Base-by-base conservation (phyloP, 306 rosid species). In the Cicer judaicum region DNA sequence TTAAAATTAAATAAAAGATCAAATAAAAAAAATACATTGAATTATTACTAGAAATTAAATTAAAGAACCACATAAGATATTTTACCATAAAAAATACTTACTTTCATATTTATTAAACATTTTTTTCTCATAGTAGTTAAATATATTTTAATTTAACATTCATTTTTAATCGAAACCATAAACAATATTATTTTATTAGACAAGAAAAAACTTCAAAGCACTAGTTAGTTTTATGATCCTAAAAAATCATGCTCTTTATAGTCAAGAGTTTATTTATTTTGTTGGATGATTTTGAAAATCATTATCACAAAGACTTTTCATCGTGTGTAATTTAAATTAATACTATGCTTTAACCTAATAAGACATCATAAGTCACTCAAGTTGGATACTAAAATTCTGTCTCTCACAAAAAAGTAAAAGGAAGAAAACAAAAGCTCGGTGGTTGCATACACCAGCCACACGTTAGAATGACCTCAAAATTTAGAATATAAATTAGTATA, bases 381-480 rank as follows among this genome's bases (percentile, higher is more conserved):
- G 59, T 48, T 75, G 63, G 34, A 48, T 53, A 34, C 14, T 60
- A 53, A 70, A 69, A 19, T 62, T 80, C 2, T 80, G 18, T 70
- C 64, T 75, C 84, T 68, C 73, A 52, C 73, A 49, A 7, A 19
- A 76, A 52, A 12, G 68, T 42, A 70, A 52, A 68, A 8, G 36
- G 12, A 4, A 7, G 2, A 52, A 54, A 64, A 39, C 48, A 67
- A 8, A 46, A 24, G 5, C 10, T 74, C 7, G 74, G 80, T 79
- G 80, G 42, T 16, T 79, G 78, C 68, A 56, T 50, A 84, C 88
- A 38, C 67, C 56, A 81, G 62, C 74, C 74, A 19, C 19, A 61
- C 84, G 86, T 81, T 39, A 75, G 68, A 75, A 65, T 81, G 85
- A 79, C 75, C 11, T 76, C 64, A 72, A 69, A 64, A 49, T 48